These are phyloP conservation scores for Onygenales sp. DNA, from an alignment of 2,329 filamentous ascomycete genomes.

Conservation along the genomic window DNA sequence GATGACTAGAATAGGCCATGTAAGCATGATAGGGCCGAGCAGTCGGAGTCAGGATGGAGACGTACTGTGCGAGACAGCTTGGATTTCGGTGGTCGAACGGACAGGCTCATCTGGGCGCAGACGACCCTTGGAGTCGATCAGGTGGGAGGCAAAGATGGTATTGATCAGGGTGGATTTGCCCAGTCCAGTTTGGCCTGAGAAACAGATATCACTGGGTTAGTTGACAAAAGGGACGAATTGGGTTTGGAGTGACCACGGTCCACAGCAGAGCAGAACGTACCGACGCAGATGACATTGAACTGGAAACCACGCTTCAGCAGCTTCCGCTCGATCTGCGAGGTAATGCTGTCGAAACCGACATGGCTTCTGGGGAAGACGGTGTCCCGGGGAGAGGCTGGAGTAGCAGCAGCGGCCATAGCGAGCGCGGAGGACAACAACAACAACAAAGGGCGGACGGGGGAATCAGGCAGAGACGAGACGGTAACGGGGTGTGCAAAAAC, in stretches of 20 bases:
- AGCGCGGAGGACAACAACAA: slow-evolving; percentile 4
- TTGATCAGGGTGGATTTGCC: slow-evolving; percentile 99
- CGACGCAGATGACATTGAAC: slow-evolving; percentile 99
- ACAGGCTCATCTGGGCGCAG: slow-evolving; percentile 86
- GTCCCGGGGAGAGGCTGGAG: slow-evolving; percentile 31
- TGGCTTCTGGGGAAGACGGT: slow-evolving; percentile 83
- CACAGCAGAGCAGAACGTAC: slow-evolving; percentile 50
- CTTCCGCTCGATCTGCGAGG: slow-evolving; percentile 98
- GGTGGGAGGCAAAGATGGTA: slow-evolving; percentile 98
- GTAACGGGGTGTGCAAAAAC: no score
- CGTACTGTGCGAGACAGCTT: slow-evolving; percentile 81
- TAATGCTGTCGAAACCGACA: slow-evolving; percentile 99
- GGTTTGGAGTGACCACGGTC: background rate
- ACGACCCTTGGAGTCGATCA: slow-evolving; percentile 98
- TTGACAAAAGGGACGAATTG: slow-evolving; percentile 4
- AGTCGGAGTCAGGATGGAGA: slow-evolving; percentile 8
- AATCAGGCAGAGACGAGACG: background rate
- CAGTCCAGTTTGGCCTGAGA: slow-evolving; percentile 85
- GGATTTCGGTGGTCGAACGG: slow-evolving; percentile 94
- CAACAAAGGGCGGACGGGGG: background rate
- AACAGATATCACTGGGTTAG: slow-evolving; percentile 19
- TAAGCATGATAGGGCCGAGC: slow-evolving; percentile 1
- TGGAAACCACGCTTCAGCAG: slow-evolving; percentile 98
- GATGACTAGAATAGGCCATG: slow-evolving; percentile 51
- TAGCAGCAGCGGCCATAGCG: slow-evolving; percentile 8